These are phyloP conservation scores for Scalesia atractyloides DNA, from an alignment of 129 eudicot genomes.

Conservation along the genomic window DNA sequence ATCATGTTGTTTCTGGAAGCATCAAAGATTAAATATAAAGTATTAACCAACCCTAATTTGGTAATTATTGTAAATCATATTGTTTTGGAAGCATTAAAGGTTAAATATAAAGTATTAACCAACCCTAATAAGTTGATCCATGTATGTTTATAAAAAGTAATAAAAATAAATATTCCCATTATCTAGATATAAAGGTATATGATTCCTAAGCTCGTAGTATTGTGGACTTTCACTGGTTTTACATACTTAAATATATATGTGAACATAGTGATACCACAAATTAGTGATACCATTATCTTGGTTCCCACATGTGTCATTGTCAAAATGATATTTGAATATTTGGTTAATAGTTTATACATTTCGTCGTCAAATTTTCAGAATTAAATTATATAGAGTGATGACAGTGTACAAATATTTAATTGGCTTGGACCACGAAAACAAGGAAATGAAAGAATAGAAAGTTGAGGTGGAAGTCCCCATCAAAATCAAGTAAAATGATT, in stretches of 20 bases:
- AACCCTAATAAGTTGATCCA: too few relatives aligned
- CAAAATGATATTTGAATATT: conserved; percentile 6
- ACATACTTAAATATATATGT: background rate
- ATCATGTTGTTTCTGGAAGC: background rate
- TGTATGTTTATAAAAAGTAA: too few relatives aligned
- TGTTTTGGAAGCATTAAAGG: background rate
- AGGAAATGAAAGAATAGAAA: background rate
- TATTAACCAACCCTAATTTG: too few relatives aligned
- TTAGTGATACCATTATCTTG: background rate
- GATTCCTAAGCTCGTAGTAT: background rate
- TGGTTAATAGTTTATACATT: background rate
- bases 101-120: too few relatives aligned
- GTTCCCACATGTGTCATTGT: conserved; percentile 18
- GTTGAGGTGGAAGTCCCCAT: conserved; percentile 14
- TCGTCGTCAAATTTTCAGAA: background rate
- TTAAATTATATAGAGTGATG: conserved; percentile 9
- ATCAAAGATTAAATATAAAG: background rate
- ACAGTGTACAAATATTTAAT: conserved; percentile 10
- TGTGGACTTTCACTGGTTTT: background rate
- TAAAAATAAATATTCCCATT: too few relatives aligned
- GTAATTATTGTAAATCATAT: background rate
- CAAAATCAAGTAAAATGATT: conserved; percentile 21
- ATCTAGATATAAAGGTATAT: too few relatives aligned
- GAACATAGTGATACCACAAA: background rate
- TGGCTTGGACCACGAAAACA: background rate